Evolutionary conservation across 345 rosid genomes (phyloP), one percentile per base, ranked within the genome.

Genomic region (Populus pruinosa): DNA sequence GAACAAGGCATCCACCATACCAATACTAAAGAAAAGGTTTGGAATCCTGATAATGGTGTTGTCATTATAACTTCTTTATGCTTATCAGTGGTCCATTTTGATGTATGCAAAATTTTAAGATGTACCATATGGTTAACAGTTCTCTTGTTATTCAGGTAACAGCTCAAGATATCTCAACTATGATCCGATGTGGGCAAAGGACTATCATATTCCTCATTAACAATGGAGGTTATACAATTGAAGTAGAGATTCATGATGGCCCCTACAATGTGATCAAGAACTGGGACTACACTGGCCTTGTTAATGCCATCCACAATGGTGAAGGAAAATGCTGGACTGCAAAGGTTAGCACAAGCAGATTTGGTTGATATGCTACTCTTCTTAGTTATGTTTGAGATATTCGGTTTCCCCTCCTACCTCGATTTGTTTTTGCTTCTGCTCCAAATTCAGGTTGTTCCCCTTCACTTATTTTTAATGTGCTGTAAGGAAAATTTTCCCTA

Each of bases 241-340:
- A 91, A 84, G 94, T 91, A 13, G 92, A 91, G 85, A 91, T 91
- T 76, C 94, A 91, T 29, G 94, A 91, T 14, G 94, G 94, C 3
- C 94, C 92, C 8, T 91, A 91, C 86, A 91, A 91, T 76, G 92
- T 91, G 79, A 91, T 91, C 56, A 91, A 91, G 82, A 91, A 91
- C 86, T 91, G 94, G 94, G 78, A 91, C 75, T 91, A 91, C 82
- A 83, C 84, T 29, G 92, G 85, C 44, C 83, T 91, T 9, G 89
- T 91, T 63, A 76, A 89, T 74, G 91, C 94, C 78, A 91, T 91
- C 79, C 91, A 91, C 82, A 91, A 91, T 50, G 91, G 89, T 17
- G 90, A 89, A 85, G 94, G 94, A 83, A 88, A 88, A 85, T 88
- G 94, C 86, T 91, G 94, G 94, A 91, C 92, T 0, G 64, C 87